Evolutionary conservation across 2,329 filamentous ascomycete species (phyloP).

Genomic region (Scytalidium sp.): DNA sequence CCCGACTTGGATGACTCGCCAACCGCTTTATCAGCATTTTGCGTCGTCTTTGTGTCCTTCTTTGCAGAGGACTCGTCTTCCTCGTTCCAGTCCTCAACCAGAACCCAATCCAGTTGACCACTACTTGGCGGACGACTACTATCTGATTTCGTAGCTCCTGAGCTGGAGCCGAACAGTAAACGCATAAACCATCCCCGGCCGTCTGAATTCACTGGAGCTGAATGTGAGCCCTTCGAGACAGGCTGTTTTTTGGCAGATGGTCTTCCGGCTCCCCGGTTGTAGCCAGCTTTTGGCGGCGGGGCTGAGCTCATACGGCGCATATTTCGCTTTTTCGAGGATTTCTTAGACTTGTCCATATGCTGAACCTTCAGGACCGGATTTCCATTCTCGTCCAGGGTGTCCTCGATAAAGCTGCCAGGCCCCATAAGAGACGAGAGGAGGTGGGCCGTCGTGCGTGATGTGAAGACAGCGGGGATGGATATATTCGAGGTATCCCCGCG

Average conservation of each 20-base stretch:
- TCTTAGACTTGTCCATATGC: slow-evolving; percentile 29
- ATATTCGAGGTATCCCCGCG: slow-evolving; percentile 93
- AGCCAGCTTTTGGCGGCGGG: slow-evolving; percentile 17
- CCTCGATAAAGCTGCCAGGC: slow-evolving; percentile 60
- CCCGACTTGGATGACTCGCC: slow-evolving; percentile 23
- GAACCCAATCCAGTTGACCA: slow-evolving; percentile 71
- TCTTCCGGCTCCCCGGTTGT: slow-evolving; percentile 22
- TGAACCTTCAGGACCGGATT: slow-evolving; percentile 54
- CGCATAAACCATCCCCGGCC: slow-evolving; percentile 42
- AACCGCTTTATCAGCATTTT: slow-evolving; percentile 27
- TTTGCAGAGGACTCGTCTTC: slow-evolving; percentile 37
- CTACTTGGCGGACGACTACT: slow-evolving; percentile 68
- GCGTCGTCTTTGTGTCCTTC: slow-evolving; percentile 38
- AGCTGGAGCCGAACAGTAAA: slow-evolving; percentile 35
- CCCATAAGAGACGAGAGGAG: slow-evolving; percentile 85
- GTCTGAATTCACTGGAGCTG: slow-evolving; percentile 13
- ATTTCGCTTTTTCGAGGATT: slow-evolving; percentile 22
- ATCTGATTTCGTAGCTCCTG: slow-evolving; percentile 34
- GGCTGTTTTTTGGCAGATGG: slow-evolving; percentile 25
- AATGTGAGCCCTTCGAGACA: slow-evolving; percentile 18
- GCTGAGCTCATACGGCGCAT: slow-evolving; percentile 25
- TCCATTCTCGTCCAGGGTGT: slow-evolving; percentile 57
- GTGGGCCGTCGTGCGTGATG: slow-evolving; percentile 90
- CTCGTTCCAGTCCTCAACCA: slow-evolving; percentile 64
- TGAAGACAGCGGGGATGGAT: slow-evolving; percentile 92